A percentile compares a stretch with the other conserved stretches of the same genome.
Evolutionary conservation across 495 filamentous ascomycete genomes (phyloP).

Genomic region (Terfezia claveryi): DNA sequence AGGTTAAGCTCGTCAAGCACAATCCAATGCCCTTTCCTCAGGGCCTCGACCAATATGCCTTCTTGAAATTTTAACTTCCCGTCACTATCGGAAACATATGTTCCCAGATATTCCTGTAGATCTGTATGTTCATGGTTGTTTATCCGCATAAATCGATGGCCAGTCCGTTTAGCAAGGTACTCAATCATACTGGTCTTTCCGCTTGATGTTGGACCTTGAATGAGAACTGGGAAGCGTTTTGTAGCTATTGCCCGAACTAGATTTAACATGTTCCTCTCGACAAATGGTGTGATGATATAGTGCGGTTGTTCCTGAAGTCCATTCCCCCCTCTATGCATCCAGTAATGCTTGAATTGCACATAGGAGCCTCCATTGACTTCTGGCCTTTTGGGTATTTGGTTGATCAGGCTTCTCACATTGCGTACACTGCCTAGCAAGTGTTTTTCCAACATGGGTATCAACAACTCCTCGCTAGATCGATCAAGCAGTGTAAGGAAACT

Average conservation of each 20-base stretch:
- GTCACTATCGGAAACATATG: slow-evolving; percentile 67
- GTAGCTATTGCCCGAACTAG: slow-evolving; percentile 81
- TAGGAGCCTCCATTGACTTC: slow-evolving; percentile 46
- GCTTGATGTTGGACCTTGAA: slow-evolving; percentile 89
- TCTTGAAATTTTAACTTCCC: slow-evolving; percentile 80
- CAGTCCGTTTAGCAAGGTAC: slow-evolving; percentile 82
- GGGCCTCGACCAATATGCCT: slow-evolving; percentile 75
- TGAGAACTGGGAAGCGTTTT: slow-evolving; percentile 74
- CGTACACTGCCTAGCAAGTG: slow-evolving; percentile 48
- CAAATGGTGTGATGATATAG: slow-evolving; percentile 91
- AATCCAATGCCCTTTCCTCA: slow-evolving; percentile 90
- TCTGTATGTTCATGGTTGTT: slow-evolving; percentile 99
- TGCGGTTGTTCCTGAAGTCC: slow-evolving; percentile 48
- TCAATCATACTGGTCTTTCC: slow-evolving; percentile 99
- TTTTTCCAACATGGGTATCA: slow-evolving; percentile 60
- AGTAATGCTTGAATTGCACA: slow-evolving; percentile 81
- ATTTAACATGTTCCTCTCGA: slow-evolving; percentile 83
- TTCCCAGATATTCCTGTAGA: slow-evolving; percentile 90
- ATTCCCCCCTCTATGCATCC: slow-evolving; percentile 56
- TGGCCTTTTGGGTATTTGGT: slow-evolving; percentile 51
- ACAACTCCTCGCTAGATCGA: slow-evolving; percentile 48
- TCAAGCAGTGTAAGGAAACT: slow-evolving; percentile 77
- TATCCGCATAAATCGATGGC: slow-evolving; percentile 91
- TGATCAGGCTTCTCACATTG: slow-evolving; percentile 44
- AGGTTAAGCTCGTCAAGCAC: slow-evolving; percentile 94